Conservation (phyloP, 2,329 filamentous ascomycete species). For the Simplicillium sp. region DNA sequence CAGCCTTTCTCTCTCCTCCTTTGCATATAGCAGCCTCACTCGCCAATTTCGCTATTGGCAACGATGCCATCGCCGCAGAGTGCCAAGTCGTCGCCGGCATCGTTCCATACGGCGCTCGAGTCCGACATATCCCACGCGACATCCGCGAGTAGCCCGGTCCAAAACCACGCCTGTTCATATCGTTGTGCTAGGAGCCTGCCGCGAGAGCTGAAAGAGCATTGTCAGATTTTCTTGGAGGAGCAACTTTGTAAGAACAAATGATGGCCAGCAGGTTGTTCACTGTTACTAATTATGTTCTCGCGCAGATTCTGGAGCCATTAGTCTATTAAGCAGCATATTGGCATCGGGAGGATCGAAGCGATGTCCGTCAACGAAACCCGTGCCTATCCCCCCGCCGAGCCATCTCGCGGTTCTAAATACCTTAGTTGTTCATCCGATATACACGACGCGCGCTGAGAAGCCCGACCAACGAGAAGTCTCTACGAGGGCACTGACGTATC, state of each 20-base stretch:
- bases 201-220: conserved; percentile 55
- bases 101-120: conserved; percentile 24
- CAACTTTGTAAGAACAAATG: conserved; percentile 45
- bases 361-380: conserved; percentile 25
- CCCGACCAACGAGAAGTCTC: conserved; percentile 53
- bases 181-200: conserved; percentile 47
- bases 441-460: conserved; percentile 63
- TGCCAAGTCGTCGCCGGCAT: conserved; percentile 19
- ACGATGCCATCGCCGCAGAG: conserved; percentile 8
- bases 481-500: conserved; percentile 57
- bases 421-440: conserved; percentile 69
- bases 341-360: conserved; percentile 35
- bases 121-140: conserved; percentile 17
- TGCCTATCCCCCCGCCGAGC: conserved; percentile 57
- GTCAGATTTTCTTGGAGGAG: conserved; percentile 67
- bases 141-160: conserved; percentile 24
- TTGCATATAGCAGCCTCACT: no score
- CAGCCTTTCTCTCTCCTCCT: no score
- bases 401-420: conserved; percentile 73
- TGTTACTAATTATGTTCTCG: no score
- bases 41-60: no score
- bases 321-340: conserved; percentile 56
- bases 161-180: conserved; percentile 29
- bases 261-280: not conserved
- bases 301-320: conserved; percentile 37